These are phyloP conservation scores for Populus deltoides DNA, from an alignment of 345 rosid genomes.

Conservation along the genomic window DNA sequence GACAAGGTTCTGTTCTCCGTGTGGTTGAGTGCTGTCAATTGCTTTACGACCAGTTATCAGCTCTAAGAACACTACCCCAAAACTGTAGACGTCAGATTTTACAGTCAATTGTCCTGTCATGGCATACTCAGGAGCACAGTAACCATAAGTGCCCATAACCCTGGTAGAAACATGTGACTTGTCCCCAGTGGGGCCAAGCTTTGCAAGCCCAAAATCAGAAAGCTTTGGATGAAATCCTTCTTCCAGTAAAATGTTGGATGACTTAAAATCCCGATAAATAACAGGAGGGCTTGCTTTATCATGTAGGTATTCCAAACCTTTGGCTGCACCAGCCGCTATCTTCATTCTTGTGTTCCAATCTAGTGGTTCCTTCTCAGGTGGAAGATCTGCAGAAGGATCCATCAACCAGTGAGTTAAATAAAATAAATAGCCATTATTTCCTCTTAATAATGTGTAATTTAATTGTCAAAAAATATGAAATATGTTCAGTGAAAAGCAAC, in stretches of 20 bases:
- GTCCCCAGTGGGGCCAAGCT: constrained; percentile 96
- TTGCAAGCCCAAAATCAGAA: constrained; percentile 96
- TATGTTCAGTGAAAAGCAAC: not conserved
- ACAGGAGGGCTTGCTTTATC: constrained; percentile 96
- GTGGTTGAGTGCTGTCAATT: constrained; percentile 76
- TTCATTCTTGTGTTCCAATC: constrained; percentile 98
- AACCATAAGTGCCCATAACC: constrained; percentile 99
- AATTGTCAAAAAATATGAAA: not conserved
- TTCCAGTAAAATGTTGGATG: constrained; percentile 86
- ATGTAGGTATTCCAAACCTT: constrained; percentile 90
- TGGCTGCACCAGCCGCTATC: constrained; percentile 98
- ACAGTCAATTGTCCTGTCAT: constrained; percentile 98
- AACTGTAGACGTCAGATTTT: constrained; percentile 93
- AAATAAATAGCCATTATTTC: not conserved
- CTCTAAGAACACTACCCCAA: constrained; percentile 91
- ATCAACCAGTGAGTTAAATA: not conserved
- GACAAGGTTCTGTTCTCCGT: constrained; percentile 92
- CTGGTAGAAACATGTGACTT: constrained; percentile 98
- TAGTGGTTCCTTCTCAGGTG: constrained; percentile 84
- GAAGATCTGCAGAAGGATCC: constrained; percentile 53
- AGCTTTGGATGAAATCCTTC: constrained; percentile 94
- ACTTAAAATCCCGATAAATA: constrained; percentile 92
- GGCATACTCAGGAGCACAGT: constrained; percentile 99
- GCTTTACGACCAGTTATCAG: constrained; percentile 96
- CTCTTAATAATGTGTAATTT: not conserved